A percentile compares a stretch with the other conserved stretches of the same genome.
These are phyloP conservation scores for Phalaenopsis hybrid DNA, from an alignment of 116 monocot genomes.

Conservation along the genomic window DNA sequence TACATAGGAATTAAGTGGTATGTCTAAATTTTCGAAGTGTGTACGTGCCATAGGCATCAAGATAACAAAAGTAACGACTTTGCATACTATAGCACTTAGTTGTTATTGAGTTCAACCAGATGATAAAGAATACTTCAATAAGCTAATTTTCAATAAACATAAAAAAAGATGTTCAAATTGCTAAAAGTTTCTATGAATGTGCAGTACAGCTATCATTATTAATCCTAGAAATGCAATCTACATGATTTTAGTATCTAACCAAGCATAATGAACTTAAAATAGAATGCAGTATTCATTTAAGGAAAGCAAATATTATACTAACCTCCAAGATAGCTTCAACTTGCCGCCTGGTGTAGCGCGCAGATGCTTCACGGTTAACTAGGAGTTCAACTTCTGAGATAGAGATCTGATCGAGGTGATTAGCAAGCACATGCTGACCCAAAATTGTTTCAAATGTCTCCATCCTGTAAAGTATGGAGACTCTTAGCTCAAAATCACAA, in stretches of 20 bases:
- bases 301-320: conserved; percentile 6
- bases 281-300: neutral
- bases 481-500: neutral
- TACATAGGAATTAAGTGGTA: no score
- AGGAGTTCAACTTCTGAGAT: conserved; percentile 65
- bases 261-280: neutral
- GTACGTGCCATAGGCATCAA: neutral
- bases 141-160: no score
- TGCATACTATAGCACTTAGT: neutral
- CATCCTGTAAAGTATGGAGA: conserved; percentile 33
- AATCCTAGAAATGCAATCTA: neutral
- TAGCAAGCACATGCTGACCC: conserved; percentile 59
- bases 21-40: neutral
- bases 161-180: neutral
- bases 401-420: conserved; percentile 69
- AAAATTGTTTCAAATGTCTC: conserved; percentile 59
- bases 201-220: neutral
- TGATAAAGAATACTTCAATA: no score
- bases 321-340: conserved; percentile 74
- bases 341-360: conserved; percentile 48
- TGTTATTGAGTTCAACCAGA: neutral
- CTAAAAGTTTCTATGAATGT: neutral
- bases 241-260: neutral
- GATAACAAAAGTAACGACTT: neutral
- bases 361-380: conserved; percentile 40